Percentiles rank a stretch among this genome's conserved stretches.
Conservation (phyloP, 2,329 filamentous ascomycete genomes). For the Venturia pyrina region DNA sequence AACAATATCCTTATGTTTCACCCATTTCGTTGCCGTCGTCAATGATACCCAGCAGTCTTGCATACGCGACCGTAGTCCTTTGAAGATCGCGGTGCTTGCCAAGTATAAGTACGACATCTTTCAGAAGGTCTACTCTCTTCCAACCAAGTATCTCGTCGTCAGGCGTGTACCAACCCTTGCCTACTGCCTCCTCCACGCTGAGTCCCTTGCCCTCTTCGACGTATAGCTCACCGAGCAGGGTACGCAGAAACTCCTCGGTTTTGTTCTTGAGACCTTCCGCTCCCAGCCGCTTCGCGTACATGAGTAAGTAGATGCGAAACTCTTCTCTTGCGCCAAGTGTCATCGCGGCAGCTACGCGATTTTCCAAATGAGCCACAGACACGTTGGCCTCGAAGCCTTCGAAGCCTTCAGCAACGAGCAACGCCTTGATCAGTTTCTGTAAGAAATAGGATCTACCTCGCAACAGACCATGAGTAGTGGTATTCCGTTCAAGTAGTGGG, state of each 20-base stretch:
- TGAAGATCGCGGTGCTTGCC: conserved; percentile 95
- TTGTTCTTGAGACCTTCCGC: conserved; percentile 80
- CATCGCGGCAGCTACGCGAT: conserved; percentile 80
- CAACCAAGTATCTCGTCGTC: conserved; percentile 74
- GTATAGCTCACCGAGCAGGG: conserved; percentile 62
- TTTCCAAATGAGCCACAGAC: conserved; percentile 90
- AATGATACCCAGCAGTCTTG: conserved; percentile 60
- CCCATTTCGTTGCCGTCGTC: not conserved
- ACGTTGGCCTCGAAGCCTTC: conserved; percentile 86
- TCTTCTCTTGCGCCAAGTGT: conserved; percentile 81
- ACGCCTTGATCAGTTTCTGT: conserved; percentile 79
- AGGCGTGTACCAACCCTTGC: conserved; percentile 53
- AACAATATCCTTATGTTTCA: not conserved
- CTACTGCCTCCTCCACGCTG: conserved; percentile 30
- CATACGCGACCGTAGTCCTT: conserved; percentile 89
- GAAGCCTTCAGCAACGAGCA: conserved; percentile 81
- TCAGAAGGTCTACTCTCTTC: conserved; percentile 77
- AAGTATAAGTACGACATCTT: conserved; percentile 83
- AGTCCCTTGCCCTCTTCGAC: conserved; percentile 45
- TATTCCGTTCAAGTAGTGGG: conserved; percentile 85
- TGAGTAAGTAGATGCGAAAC: conserved; percentile 88
- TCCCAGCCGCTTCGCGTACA: conserved; percentile 94
- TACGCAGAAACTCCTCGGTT: conserved; percentile 83
- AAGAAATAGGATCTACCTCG: conserved; percentile 87
- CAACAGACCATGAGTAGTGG: conserved; percentile 82